Conservation (phyloP, 2,329 filamentous ascomycete genomes). For the Verticillium tricorpus region DNA sequence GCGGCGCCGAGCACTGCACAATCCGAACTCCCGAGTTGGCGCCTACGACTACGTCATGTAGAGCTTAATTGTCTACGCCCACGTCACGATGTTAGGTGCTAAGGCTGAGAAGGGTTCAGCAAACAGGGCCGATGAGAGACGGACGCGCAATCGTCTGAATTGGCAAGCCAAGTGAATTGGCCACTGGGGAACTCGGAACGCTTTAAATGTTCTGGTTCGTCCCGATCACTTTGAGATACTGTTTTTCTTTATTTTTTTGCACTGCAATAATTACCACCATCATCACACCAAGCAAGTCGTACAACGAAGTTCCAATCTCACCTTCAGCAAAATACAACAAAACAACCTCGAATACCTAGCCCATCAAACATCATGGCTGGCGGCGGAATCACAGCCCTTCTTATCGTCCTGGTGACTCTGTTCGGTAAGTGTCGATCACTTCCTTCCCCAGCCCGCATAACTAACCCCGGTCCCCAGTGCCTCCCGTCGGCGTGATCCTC, state of each 20-base stretch:
- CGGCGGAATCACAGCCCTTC: slow-evolving; percentile 38
- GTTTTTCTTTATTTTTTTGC: too few relatives aligned
- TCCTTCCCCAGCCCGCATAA: not conserved
- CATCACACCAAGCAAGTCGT: too few relatives aligned
- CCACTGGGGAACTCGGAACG: slow-evolving; percentile 1
- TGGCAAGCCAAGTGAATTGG: slow-evolving; percentile 1
- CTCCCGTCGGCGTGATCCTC: slow-evolving; percentile 59
- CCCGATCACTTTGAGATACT: not conserved
- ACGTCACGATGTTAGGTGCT: not conserved
- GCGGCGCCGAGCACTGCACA: not conserved
- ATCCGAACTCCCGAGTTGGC: slow-evolving; percentile 3
- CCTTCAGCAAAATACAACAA: not conserved
- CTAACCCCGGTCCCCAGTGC: slow-evolving; percentile 43
- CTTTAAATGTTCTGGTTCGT: not conserved
- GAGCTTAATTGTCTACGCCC: not conserved
- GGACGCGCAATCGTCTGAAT: slow-evolving; percentile 1
- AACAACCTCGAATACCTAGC: slow-evolving; percentile 9
- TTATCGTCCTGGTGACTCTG: slow-evolving; percentile 48
- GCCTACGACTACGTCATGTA: not conserved
- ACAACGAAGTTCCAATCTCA: not conserved
- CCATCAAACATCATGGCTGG: slow-evolving; percentile 40
- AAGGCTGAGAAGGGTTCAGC: not conserved
- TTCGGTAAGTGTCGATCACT: slow-evolving; percentile 34
- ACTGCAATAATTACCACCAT: too few relatives aligned
- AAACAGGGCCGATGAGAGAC: not conserved